Evolutionary conservation across 495 filamentous ascomycete species (phyloP).

Genomic region (Tuber aestivum): DNA sequence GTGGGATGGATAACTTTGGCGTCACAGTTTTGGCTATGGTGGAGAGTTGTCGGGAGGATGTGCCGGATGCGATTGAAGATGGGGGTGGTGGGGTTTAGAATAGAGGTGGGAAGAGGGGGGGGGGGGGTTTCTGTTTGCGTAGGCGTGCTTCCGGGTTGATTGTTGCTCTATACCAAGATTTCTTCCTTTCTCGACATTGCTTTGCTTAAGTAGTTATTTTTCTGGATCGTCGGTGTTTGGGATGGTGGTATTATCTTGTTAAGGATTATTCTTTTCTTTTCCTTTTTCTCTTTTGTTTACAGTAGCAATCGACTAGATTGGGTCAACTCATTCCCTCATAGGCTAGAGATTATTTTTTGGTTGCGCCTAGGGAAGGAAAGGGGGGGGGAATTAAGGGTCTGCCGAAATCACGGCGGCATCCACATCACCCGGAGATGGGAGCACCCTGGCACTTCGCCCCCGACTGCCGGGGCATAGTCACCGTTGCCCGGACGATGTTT

Average conservation of each 20-base stretch:
- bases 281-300: neutral
- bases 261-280: neutral
- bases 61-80: neutral
- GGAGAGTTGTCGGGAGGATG: constrained; percentile 12
- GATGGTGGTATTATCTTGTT: neutral
- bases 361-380: neutral
- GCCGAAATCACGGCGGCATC: neutral
- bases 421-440: neutral
- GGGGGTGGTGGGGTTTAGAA: neutral
- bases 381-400: neutral
- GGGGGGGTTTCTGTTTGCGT: neutral
- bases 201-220: neutral
- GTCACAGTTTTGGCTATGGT: constrained; percentile 30
- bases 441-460: no score
- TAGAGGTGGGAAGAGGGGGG: neutral
- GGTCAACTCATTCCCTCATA: neutral
- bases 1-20: constrained; percentile 35
- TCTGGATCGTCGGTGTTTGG: neutral
- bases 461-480: no score
- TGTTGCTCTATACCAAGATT: neutral
- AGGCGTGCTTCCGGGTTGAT: neutral
- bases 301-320: neutral
- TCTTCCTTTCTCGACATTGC: neutral
- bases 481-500: neutral
- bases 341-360: neutral